Evolutionary conservation across 2,329 filamentous ascomycete genomes (phyloP).

Genomic region (Ophiocordyceps sinensis): DNA sequence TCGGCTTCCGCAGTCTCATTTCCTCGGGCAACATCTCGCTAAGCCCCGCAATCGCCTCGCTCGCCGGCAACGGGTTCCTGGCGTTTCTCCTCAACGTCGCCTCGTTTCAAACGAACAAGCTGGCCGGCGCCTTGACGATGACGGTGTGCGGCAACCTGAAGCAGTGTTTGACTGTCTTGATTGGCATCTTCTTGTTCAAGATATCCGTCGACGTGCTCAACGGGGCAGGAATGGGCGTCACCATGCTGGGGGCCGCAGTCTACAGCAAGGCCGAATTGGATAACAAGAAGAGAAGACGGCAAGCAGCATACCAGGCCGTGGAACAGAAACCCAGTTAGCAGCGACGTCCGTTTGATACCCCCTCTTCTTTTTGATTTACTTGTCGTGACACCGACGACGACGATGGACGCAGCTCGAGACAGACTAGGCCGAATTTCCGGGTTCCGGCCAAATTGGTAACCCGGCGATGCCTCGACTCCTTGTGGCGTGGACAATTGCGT

Average conservation of each 20-base stretch:
- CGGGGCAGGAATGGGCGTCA: slow-evolving; percentile 39
- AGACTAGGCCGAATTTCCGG: background rate
- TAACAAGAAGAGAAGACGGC: slow-evolving; percentile 23
- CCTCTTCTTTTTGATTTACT: slow-evolving; percentile 1
- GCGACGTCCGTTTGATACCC: slow-evolving; percentile 6
- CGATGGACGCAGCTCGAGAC: background rate
- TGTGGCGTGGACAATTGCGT: background rate
- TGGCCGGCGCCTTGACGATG: slow-evolving; percentile 43
- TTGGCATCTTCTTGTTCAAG: slow-evolving; percentile 38
- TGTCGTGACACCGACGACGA: background rate
- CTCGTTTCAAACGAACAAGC: slow-evolving; percentile 43
- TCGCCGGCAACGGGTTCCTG: slow-evolving; percentile 36
- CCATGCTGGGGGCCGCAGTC: slow-evolving; percentile 38
- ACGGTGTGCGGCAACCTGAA: slow-evolving; percentile 45
- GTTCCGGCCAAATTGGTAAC: background rate
- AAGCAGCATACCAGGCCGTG: slow-evolving; percentile 19
- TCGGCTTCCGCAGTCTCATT: slow-evolving; percentile 22
- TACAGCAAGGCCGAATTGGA: slow-evolving; percentile 44
- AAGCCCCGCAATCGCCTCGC: slow-evolving; percentile 21
- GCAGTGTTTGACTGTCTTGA: slow-evolving; percentile 39
- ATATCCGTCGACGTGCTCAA: slow-evolving; percentile 35
- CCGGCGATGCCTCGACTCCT: background rate
- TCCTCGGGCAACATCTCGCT: slow-evolving; percentile 20
- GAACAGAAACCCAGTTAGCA: slow-evolving; percentile 15
- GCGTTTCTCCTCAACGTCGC: slow-evolving; percentile 42